A percentile compares a stretch with the other conserved stretches of the same genome.
phyloP scores from a whole-genome alignment of 140 eudicot species.

The Stevia rebaudiana region DNA sequence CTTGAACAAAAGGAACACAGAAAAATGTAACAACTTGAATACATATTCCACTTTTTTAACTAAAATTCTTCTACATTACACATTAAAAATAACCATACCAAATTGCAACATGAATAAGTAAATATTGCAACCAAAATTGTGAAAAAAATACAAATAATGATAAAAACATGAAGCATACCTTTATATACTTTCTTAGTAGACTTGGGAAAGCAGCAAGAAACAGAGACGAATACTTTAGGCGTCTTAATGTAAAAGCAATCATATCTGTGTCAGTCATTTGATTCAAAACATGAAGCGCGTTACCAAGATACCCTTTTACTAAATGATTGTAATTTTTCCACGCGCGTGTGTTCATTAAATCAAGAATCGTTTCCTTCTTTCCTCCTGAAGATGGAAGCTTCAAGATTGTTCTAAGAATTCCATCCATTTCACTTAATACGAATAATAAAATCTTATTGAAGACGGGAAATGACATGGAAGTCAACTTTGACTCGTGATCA shows the following conservation, averaged over 20 bases:
- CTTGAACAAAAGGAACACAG: background rate
- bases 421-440: constrained; percentile 81
- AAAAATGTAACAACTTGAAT: background rate
- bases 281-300: constrained; percentile 80
- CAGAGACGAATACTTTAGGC: constrained; percentile 62
- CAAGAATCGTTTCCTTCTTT: constrained; percentile 57
- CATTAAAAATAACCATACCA: background rate
- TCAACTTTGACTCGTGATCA: constrained; percentile 48
- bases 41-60: background rate
- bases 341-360: constrained; percentile 44
- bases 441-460: constrained; percentile 72
- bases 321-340: constrained; percentile 85
- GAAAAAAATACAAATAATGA: background rate
- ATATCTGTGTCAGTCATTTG: constrained; percentile 90
- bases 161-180: constrained; percentile 40
- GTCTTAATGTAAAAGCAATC: constrained; percentile 73
- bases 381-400: constrained; percentile 83
- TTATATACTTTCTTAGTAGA: constrained; percentile 80
- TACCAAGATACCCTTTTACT: constrained; percentile 91
- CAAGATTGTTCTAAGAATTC: constrained; percentile 63
- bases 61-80: background rate
- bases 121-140: background rate
- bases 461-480: constrained; percentile 79
- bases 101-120: background rate
- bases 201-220: constrained; percentile 94